phyloP scores from a whole-genome alignment of 2,329 filamentous ascomycete species.

The Ophiostoma fasciatum region DNA sequence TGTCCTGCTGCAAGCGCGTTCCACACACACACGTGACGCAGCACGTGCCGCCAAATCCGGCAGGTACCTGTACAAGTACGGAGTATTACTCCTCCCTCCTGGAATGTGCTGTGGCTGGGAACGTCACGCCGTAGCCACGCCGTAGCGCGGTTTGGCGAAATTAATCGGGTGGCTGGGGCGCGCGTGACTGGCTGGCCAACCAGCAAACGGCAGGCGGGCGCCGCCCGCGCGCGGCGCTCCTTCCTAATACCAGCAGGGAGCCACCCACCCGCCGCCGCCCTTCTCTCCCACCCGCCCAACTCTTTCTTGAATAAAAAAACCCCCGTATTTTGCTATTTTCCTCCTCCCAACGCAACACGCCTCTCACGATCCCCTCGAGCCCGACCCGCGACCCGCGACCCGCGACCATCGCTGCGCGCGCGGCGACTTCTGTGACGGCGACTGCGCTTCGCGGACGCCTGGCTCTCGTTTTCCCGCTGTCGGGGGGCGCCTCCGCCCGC shows the following conservation, averaged over 20 bases:
- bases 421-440: background rate
- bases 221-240: background rate
- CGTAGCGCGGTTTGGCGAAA: too few species aligned
- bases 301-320: too few species aligned
- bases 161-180: too few species aligned
- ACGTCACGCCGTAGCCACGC: too few species aligned
- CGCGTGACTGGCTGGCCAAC: slow-evolving; percentile 9
- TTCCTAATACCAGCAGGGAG: slow-evolving; percentile 2
- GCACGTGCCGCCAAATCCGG: too few species aligned
- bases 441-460: slow-evolving; percentile 1
- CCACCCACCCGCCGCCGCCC: slow-evolving; percentile 5
- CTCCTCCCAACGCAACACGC: background rate
- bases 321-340: background rate
- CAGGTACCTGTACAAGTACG: too few species aligned
- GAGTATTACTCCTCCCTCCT: too few species aligned
- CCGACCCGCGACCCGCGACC: background rate
- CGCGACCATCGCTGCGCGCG: slow-evolving; percentile 2
- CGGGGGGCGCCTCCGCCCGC: background rate
- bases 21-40: too few species aligned
- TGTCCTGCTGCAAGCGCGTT: too few species aligned
- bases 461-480: background rate
- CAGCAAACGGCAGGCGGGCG: background rate
- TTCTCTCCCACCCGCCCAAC: background rate
- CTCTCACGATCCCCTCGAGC: background rate
- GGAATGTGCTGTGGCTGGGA: slow-evolving; percentile 8